Percentiles rank a stretch among this genome's conserved stretches.
phyloP scores from a whole-genome alignment of 345 rosid species.

The Euphorbia pulcherrima region DNA sequence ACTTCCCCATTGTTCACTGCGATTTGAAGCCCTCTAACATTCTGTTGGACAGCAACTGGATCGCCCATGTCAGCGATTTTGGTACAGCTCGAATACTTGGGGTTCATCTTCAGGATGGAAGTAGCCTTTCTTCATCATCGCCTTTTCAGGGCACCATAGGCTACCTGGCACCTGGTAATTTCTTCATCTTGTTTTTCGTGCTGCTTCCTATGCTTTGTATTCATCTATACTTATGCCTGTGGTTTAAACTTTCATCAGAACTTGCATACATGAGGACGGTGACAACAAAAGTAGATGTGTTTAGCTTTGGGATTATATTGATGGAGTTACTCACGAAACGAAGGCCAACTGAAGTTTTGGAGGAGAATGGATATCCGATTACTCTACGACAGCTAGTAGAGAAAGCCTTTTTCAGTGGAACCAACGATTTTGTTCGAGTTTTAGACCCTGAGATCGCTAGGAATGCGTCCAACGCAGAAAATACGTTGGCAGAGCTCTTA shows the following conservation, averaged over 20 bases:
- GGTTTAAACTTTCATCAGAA: conserved; percentile 37
- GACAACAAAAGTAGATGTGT: conserved; percentile 75
- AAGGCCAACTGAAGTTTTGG: conserved; percentile 65
- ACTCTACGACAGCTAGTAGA: conserved; percentile 53
- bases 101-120: conserved; percentile 47
- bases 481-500: conserved; percentile 32
- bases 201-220: not conserved
- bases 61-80: conserved; percentile 88
- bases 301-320: conserved; percentile 71
- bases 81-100: conserved; percentile 85
- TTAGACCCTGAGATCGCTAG: conserved; percentile 39
- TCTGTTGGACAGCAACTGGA: conserved; percentile 57
- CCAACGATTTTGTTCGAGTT: conserved; percentile 36
- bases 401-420: conserved; percentile 41
- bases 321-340: conserved; percentile 66
- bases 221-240: not conserved
- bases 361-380: conserved; percentile 43
- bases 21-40: conserved; percentile 87
- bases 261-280: conserved; percentile 78
- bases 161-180: conserved; percentile 87
- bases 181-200: not conserved
- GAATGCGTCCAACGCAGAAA: conserved; percentile 23
- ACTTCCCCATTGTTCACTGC: conserved; percentile 70
- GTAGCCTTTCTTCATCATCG: conserved; percentile 43
- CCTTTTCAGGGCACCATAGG: conserved; percentile 86